These are phyloP conservation scores for Stenocarpella maydis DNA, from an alignment of 2,329 filamentous ascomycete genomes.

Conservation along the genomic window DNA sequence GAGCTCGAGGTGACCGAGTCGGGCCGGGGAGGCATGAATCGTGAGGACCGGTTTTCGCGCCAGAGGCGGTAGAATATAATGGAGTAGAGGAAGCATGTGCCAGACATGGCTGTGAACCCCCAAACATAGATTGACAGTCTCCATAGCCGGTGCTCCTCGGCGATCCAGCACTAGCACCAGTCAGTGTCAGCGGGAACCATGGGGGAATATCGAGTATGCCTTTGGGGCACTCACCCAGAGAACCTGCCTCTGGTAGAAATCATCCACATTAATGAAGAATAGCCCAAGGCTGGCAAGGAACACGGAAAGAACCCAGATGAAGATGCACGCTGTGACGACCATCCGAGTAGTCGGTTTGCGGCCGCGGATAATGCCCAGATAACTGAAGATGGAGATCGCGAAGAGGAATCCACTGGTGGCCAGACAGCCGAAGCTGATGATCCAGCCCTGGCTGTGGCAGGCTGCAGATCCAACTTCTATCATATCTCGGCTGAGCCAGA, in stretches of 20 bases:
- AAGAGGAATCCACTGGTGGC: conserved; percentile 73
- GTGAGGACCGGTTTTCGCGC: conserved; percentile 36
- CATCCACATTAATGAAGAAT: conserved; percentile 50
- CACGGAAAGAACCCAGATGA: conserved; percentile 68
- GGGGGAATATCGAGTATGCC: not conserved
- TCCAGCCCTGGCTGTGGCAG: conserved; percentile 73
- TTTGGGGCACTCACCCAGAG: conserved; percentile 26
- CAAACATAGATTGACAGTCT: conserved; percentile 70
- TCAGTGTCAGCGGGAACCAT: not conserved
- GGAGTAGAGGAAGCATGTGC: conserved; percentile 51
- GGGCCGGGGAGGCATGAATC: conserved; percentile 38
- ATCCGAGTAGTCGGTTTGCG: conserved; percentile 58
- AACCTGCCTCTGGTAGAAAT: conserved; percentile 24
- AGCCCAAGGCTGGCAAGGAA: conserved; percentile 62
- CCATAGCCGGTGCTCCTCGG: conserved; percentile 58
- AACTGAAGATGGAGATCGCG: conserved; percentile 72
- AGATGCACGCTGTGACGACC: conserved; percentile 58
- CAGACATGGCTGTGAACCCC: conserved; percentile 59
- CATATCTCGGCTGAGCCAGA: conserved; percentile 63
- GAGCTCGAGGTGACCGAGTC: not conserved
- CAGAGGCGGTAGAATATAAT: conserved; percentile 52
- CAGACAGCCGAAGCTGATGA: conserved; percentile 72
- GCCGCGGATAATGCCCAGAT: conserved; percentile 66
- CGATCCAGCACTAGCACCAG: conserved; percentile 61
- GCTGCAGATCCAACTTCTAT: conserved; percentile 61